These are phyloP conservation scores for Cicer arietinum DNA, from an alignment of 306 rosid species.

Conservation along the genomic window DNA sequence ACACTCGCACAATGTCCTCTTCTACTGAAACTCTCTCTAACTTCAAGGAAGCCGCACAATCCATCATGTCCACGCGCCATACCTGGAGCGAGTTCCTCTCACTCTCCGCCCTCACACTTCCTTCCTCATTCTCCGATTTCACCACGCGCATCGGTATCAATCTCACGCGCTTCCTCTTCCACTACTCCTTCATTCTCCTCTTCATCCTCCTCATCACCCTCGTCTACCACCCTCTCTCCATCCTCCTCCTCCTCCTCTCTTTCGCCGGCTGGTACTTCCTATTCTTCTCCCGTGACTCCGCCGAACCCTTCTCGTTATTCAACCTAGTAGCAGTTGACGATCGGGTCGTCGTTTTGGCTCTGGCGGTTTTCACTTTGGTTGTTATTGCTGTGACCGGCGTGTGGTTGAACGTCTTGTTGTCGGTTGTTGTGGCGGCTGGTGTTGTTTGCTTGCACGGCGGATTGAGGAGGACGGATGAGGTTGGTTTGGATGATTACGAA, in stretches of 20 bases:
- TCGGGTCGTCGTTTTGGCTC: constrained; percentile 40
- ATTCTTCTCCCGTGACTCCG: constrained; percentile 63
- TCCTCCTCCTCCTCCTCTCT: constrained; percentile 50
- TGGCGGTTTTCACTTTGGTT: constrained; percentile 48
- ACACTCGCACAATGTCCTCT: constrained; percentile 29
- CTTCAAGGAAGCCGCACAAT: constrained; percentile 50
- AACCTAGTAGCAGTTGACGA: constrained; percentile 46
- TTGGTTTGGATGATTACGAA: constrained; percentile 61
- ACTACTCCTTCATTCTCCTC: constrained; percentile 56
- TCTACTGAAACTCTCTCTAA: constrained; percentile 50
- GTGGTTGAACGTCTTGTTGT: constrained; percentile 57
- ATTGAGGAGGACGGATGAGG: constrained; percentile 64
- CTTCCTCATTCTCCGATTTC: constrained; percentile 55
- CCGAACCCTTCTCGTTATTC: constrained; percentile 47
- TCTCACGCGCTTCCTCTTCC: constrained; percentile 61
- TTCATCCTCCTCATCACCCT: constrained; percentile 58
- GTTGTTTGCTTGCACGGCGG: constrained; percentile 56
- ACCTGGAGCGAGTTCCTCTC: constrained; percentile 62
- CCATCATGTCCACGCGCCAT: constrained; percentile 55
- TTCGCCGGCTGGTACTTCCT: constrained; percentile 63
- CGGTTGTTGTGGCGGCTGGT: constrained; percentile 31
- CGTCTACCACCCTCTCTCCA: constrained; percentile 57
- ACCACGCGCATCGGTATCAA: constrained; percentile 61
- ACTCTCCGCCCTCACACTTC: constrained; percentile 55
- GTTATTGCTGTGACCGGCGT: constrained; percentile 48